A percentile compares a stretch with the other conserved stretches of the same genome.
Evolutionary conservation across 352 stramenopile species (phyloP).

Genomic region (Phytophthora vignae): DNA sequence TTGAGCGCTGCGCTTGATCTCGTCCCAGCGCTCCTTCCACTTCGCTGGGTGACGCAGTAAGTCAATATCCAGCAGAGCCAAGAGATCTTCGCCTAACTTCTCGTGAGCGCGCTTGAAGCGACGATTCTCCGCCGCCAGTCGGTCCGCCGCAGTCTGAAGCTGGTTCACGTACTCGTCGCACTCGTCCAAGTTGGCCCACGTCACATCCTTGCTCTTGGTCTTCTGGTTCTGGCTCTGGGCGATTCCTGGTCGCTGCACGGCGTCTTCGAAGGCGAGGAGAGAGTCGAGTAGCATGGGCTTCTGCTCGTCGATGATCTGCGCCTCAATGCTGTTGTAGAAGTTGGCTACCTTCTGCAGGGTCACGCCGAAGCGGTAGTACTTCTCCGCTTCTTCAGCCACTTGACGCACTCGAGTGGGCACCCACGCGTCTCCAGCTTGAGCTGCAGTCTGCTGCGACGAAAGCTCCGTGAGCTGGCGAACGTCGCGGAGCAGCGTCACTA

Average conservation of each 20-base stretch:
- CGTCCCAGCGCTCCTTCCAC: constrained; percentile 91
- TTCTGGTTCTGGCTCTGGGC: constrained; percentile 49
- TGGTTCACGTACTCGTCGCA: constrained; percentile 94
- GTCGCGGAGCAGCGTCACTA: constrained; percentile 93
- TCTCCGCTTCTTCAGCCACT: constrained; percentile 89
- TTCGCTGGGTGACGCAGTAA: constrained; percentile 82
- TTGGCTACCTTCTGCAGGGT: constrained; percentile 96
- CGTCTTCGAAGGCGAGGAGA: constrained; percentile 92
- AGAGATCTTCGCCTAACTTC: constrained; percentile 79
- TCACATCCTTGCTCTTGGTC: constrained; percentile 77
- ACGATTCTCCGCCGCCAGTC: constrained; percentile 91
- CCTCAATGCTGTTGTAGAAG: constrained; percentile 97
- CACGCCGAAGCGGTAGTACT: constrained; percentile 95
- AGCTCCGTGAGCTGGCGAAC: constrained; percentile 93
- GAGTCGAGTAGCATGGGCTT: constrained; percentile 95
- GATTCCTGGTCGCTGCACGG: constrained; percentile 71
- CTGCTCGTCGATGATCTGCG: constrained; percentile 94
- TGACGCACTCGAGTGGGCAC: constrained; percentile 73
- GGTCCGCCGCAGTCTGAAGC: constrained; percentile 90
- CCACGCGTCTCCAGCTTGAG: constrained; percentile 58
- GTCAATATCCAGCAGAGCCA: constrained; percentile 91
- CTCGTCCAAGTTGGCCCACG: constrained; percentile 92
- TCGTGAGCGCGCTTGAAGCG: constrained; percentile 91
- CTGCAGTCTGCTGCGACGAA: constrained; percentile 52
- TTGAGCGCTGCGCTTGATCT: constrained; percentile 82